Conservation (phyloP, 176 grass and related monocot species). For the Carex kokanica region DNA sequence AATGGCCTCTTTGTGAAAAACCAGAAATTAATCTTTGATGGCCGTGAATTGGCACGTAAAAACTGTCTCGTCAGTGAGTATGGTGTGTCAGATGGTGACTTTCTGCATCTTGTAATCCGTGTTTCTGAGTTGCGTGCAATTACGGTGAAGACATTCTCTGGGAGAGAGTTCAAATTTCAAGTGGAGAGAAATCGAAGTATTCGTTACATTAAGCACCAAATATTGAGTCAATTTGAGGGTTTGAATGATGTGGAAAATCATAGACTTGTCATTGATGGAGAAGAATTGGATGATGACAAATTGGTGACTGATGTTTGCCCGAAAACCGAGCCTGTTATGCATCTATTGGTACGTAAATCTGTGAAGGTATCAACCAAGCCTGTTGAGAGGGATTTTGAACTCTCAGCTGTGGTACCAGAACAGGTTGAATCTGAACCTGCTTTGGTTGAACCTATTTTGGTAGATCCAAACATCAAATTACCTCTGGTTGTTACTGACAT, state of each 20-base stretch:
- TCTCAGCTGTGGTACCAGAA: conserved; percentile 17
- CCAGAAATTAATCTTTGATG: conserved; percentile 48
- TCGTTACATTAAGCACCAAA: conserved; percentile 37
- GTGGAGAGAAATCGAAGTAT: conserved; percentile 27
- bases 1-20: conserved; percentile 41
- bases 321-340: conserved; percentile 18
- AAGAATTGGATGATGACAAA: conserved; percentile 38
- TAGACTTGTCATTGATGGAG: conserved; percentile 25
- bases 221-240: conserved; percentile 24
- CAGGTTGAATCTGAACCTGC: not conserved
- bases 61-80: conserved; percentile 39
- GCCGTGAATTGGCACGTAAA: conserved; percentile 40
- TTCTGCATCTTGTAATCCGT: conserved; percentile 46
- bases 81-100: conserved; percentile 32
- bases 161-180: conserved; percentile 41
- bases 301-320: conserved; percentile 38
- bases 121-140: conserved; percentile 34
- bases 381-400: conserved; percentile 32
- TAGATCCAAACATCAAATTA: conserved; percentile 31
- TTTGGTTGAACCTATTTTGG: conserved; percentile 35
- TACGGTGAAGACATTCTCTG: conserved; percentile 38
- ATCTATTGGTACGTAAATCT: conserved; percentile 41
- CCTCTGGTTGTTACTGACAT: conserved; percentile 32
- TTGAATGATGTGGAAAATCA: conserved; percentile 27
- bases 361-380: conserved; percentile 35